Evolutionary conservation across 1,139 yeast species (phyloP).

Genomic region (Lodderomyces orthopsilosis): DNA sequence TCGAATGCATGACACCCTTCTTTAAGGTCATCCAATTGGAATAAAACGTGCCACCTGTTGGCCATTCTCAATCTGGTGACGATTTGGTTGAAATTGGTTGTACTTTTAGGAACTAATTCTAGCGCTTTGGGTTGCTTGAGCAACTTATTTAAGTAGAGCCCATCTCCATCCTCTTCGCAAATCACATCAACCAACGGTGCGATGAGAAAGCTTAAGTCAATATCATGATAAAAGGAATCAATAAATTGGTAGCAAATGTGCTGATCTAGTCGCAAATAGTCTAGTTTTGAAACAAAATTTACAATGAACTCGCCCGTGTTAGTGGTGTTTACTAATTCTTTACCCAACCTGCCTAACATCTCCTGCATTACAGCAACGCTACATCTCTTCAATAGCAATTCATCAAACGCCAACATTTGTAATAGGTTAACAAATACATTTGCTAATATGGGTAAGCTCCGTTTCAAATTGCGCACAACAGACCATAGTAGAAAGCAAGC

Average conservation of each 20-base stretch:
- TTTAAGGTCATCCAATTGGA: constrained; percentile 3
- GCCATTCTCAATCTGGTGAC: constrained; percentile 10
- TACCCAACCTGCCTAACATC: constrained; percentile 71
- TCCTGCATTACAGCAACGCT: constrained; percentile 88
- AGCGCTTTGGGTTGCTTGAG: constrained; percentile 9
- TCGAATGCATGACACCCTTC: background rate
- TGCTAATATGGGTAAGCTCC: constrained; percentile 16
- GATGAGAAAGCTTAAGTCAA: constrained; percentile 12
- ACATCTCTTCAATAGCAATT: constrained; percentile 73
- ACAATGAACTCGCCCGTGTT: constrained; percentile 40
- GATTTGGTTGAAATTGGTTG: constrained; percentile 76
- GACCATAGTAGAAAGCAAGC: constrained; percentile 68
- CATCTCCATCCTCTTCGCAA: constrained; percentile 7
- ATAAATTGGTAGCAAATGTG: constrained; percentile 9
- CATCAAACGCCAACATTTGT: constrained; percentile 66
- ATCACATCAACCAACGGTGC: constrained; percentile 8
- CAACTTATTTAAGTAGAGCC: constrained; percentile 11
- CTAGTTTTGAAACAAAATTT: constrained; percentile 54
- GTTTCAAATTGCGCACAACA: constrained; percentile 26
- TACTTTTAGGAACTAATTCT: constrained; percentile 50
- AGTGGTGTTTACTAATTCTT: constrained; percentile 14
- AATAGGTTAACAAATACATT: constrained; percentile 44
- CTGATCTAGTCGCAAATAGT: constrained; percentile 8
- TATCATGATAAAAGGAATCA: constrained; percentile 10
- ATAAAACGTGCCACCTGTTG: constrained; percentile 12